Conservation (phyloP, 2,329 filamentous ascomycete species). For the Cercospora sesami region DNA sequence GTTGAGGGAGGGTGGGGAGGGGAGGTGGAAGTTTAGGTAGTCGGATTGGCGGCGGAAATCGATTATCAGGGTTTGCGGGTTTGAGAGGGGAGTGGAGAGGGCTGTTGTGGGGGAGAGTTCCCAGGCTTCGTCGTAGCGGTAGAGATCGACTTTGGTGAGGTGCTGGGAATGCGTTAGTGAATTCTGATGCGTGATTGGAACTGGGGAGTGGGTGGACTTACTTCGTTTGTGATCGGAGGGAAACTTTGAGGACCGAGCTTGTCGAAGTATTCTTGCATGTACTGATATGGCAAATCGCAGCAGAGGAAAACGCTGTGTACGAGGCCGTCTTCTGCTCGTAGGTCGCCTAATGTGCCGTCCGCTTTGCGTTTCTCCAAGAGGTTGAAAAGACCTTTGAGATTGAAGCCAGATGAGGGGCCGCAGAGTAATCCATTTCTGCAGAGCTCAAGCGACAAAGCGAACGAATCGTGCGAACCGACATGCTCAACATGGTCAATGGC, state of each 20-base stretch:
- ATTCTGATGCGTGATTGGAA: no score
- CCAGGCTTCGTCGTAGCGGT: slow-evolving; percentile 59
- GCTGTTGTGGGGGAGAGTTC: slow-evolving; percentile 41
- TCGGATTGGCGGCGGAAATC: slow-evolving; percentile 27
- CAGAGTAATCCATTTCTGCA: slow-evolving; percentile 60
- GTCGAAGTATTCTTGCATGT: slow-evolving; percentile 59
- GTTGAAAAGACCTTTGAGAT: slow-evolving; percentile 54
- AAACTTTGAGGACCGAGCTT: slow-evolving; percentile 54
- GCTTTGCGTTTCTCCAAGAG: slow-evolving; percentile 53
- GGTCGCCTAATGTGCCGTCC: slow-evolving; percentile 46
- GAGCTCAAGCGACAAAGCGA: slow-evolving; percentile 54
- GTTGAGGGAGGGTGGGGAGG: slow-evolving; percentile 4
- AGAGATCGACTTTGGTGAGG: slow-evolving; percentile 52
- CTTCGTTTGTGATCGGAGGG: slow-evolving; percentile 49
- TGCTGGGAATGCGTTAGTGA: slow-evolving; percentile 31
- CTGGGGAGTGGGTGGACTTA: neutral
- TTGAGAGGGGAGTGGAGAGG: neutral
- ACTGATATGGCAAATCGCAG: slow-evolving; percentile 65
- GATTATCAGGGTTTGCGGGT: slow-evolving; percentile 23
- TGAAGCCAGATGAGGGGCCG: slow-evolving; percentile 63
- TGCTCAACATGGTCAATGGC: slow-evolving; percentile 59
- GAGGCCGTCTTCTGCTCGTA: slow-evolving; percentile 49
- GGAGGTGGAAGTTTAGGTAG: slow-evolving; percentile 6
- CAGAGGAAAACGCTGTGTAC: slow-evolving; percentile 61
- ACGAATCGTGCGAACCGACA: slow-evolving; percentile 58